Conservation (phyloP, 2,329 filamentous ascomycete genomes). For the Ceratocystis huliohia region DNA sequence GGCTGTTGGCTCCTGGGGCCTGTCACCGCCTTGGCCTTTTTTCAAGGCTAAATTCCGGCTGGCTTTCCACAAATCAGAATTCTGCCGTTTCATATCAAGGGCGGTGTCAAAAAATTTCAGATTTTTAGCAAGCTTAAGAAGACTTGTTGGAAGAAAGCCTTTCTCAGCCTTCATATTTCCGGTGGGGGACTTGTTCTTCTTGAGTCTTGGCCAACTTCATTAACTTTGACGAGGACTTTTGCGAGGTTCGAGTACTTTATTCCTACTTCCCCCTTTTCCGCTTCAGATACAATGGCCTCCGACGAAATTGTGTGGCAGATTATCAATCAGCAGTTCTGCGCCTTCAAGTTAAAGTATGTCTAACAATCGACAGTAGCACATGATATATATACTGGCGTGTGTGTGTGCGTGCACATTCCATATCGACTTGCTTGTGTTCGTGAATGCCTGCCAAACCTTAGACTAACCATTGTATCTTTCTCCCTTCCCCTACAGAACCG, state of each 20-base stretch:
- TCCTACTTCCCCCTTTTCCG: background rate
- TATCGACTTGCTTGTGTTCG: background rate
- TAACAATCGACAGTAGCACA: background rate
- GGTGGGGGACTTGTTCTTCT: constrained; percentile 8
- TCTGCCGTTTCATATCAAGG: constrained; percentile 18
- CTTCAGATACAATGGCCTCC: constrained; percentile 53
- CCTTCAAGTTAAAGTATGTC: constrained; percentile 78
- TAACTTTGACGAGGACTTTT: background rate
- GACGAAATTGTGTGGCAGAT: constrained; percentile 98
- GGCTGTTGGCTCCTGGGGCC: background rate
- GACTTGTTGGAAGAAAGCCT: constrained; percentile 1
- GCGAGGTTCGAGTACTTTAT: background rate
- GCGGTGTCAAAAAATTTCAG: constrained; percentile 22
- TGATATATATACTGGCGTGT: background rate
- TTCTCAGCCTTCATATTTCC: constrained; percentile 10
- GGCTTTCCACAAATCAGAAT: constrained; percentile 9
- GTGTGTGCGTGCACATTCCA: background rate
- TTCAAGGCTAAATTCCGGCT: constrained; percentile 16
- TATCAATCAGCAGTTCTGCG: constrained; percentile 90
- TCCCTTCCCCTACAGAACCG: constrained; percentile 43
- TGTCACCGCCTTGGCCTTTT: constrained; percentile 11
- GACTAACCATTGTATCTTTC: background rate
- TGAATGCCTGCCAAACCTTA: background rate
- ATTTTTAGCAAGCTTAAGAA: constrained; percentile 17
- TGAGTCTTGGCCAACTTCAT: no score